Evolutionary conservation across 495 filamentous ascomycete species (phyloP), one percentile per base, ranked within the genome.

Genomic region (Wilcoxina mikolae): DNA sequence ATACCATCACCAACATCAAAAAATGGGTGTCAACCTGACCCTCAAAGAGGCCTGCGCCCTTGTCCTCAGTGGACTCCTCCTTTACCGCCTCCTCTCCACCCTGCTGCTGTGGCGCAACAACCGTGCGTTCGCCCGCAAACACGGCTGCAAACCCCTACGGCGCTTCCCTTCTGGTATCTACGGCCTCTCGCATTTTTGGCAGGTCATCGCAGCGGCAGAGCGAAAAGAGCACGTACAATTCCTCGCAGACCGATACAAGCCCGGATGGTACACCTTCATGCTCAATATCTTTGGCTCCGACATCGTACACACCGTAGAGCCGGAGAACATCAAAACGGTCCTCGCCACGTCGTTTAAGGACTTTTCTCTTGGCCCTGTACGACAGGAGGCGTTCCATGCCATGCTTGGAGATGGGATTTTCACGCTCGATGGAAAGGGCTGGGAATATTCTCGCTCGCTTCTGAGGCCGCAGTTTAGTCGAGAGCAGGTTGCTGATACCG

Each of bases 241-340:
- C 28, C 53, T 74, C 2, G 42, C 50, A 7, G 18, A 64, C 3
- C 67, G 68, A 22, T 74, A 67, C 43, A 61, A 5, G 57, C 69
- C 46, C 71, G 72, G 17, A 65, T 56, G 17, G 75, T 70, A 52
- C 17, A 52, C 49, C 3, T 41, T 52, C 22, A 23, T 26, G 10
- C 17, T 38, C 17, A 9, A 15, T 12, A 15, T 12, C 28, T 41
- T 52, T n/a, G 23, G 33, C 4, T n/a, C 4, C 17, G 49, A 52
- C 4, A 9, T 39, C 7, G 39, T 41, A 7, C 17, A 41, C 3
- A 83, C 81, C 1, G 68, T 65, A 22, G 82, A 84, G 41, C 87
- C 85, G 0, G 81, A 89, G 61, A 95, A 93, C 67, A 75, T 96
- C 67, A 78, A 83, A 54, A 64, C 74, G 2, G 70, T 87, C 1